Conservation (phyloP, 2,329 filamentous ascomycete species). For the Colletotrichum sp. region DNA sequence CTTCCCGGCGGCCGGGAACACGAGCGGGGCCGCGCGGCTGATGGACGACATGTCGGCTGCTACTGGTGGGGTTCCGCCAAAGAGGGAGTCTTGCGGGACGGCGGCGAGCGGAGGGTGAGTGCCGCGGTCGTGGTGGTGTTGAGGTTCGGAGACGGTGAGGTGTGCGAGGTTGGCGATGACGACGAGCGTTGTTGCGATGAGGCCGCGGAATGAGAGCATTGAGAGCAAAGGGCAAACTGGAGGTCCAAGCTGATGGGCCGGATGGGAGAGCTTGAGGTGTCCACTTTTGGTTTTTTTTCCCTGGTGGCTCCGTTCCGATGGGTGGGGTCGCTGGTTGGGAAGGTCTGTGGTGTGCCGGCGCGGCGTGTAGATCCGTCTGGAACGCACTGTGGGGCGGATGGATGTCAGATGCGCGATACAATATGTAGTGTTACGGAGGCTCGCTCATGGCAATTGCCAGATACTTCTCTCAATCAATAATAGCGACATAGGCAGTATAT, state of each 20-base stretch:
- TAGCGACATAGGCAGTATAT: too few species aligned
- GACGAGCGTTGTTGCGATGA: background rate
- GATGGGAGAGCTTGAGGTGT: background rate
- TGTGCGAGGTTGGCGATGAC: background rate
- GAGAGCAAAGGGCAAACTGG: background rate
- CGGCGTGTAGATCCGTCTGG: background rate
- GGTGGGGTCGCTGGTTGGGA: background rate
- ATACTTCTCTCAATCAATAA: too few species aligned
- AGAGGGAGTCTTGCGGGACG: background rate
- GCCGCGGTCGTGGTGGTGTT: background rate
- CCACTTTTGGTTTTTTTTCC: background rate
- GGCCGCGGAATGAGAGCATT: background rate
- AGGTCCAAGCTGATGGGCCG: background rate
- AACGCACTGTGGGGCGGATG: background rate
- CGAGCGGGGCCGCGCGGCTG: conserved; percentile 53
- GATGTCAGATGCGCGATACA: background rate
- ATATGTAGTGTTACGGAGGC: background rate
- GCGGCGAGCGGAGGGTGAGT: background rate
- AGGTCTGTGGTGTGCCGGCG: background rate
- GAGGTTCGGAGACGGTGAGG: background rate
- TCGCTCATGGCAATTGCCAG: background rate
- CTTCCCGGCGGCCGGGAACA: conserved; percentile 79
- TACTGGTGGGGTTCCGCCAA: background rate
- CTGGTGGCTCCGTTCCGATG: background rate
- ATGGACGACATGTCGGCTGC: background rate